Base-by-base conservation (phyloP, 352 stramenopile species). In the Thraustotheca clavata region DNA sequence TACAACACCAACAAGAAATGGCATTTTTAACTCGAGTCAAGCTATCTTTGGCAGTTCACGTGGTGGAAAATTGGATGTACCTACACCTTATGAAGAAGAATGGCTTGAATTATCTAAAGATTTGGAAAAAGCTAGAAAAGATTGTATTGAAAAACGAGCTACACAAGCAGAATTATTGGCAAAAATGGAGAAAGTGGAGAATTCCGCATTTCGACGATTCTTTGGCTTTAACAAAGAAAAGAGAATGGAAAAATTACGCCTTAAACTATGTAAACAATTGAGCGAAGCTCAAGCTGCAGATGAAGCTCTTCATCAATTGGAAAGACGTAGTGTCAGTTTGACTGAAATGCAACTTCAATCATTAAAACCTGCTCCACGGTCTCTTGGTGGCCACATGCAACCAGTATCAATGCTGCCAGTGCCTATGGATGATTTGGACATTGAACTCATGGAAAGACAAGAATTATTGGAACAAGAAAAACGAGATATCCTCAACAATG, bases 171-270 rank as follows among this genome's bases (percentile, higher is more conserved):
- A 65, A 18, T 33, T 65, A 2, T 22, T 65, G 2, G 57, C 38
- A n/a, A 65, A 65, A 33, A 65, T 65, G 24, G 57, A 65, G 41
- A 65, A 65, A 46, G 43, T 40, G 26, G 57, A 65, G 20, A 65
- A 43, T 8, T 65, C 57, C 16, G 57, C 57, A 20, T 34, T 65
- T n/a, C 57, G 57, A 11, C 57, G 57, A 29, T 65, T 65, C 39
- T 65, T 65, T 22, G 16, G 35, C 38, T 50, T 65, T 32, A 65
- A 65, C 57, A 65, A 65, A 46, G 57, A 65, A n/a, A 65, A 65
- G 26, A 40, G 41, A 11, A 12, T 65, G 18, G 57, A 65, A 33
- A 65, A 65, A 33, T 46, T 65, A 40, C 46, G 47, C 41, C 8
- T 26, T 29, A 65, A 65, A 46, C 57, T 65, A 7, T 54, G 33